These are phyloP conservation scores for Coprinopsis cinerea DNA, from an alignment of 768 basidiomycete species.

Conservation along the genomic window DNA sequence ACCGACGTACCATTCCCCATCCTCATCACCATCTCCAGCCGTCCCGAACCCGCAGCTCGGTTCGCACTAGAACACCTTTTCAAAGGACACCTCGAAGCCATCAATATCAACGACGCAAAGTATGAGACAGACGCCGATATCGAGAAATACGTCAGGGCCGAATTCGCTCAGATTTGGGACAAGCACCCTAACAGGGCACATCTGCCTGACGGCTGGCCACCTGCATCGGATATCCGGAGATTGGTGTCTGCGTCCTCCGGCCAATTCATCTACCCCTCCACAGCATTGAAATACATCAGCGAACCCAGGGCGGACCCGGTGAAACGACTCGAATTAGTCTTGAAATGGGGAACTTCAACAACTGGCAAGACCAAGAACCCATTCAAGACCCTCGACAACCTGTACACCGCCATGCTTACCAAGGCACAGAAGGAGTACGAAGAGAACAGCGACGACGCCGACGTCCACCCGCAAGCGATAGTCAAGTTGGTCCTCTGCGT, in stretches of 20 bases:
- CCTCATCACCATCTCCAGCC: slow-evolving; percentile 14
- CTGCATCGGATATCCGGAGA: slow-evolving; percentile 1
- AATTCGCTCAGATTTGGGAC: not conserved
- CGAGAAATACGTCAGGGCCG: not conserved
- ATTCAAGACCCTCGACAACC: slow-evolving; percentile 7
- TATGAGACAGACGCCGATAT: too few species aligned
- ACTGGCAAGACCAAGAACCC: not conserved
- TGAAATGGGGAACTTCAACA: not conserved
- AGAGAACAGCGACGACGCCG: not conserved
- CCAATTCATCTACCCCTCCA: slow-evolving; percentile 15
- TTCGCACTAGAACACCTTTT: slow-evolving; percentile 5
- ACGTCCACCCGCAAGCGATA: not conserved
- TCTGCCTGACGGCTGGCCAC: slow-evolving; percentile 10
- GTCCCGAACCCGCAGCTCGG: slow-evolving; percentile 12
- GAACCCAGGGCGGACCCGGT: slow-evolving; percentile 7
- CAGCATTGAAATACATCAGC: slow-evolving; percentile 11
- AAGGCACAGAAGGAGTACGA: not conserved
- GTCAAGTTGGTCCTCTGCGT: not conserved
- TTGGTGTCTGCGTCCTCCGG: slow-evolving; percentile 12
- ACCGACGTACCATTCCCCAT: not conserved
- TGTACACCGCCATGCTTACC: slow-evolving; percentile 9
- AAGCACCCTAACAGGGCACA: not conserved
- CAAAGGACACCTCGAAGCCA: too few species aligned
- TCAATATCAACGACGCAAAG: too few species aligned
- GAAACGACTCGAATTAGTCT: not conserved